Evolutionary conservation across 148 eudicot genomes (phyloP), one percentile per base, ranked within the genome.

Genomic region (Heliosperma pusillum): DNA sequence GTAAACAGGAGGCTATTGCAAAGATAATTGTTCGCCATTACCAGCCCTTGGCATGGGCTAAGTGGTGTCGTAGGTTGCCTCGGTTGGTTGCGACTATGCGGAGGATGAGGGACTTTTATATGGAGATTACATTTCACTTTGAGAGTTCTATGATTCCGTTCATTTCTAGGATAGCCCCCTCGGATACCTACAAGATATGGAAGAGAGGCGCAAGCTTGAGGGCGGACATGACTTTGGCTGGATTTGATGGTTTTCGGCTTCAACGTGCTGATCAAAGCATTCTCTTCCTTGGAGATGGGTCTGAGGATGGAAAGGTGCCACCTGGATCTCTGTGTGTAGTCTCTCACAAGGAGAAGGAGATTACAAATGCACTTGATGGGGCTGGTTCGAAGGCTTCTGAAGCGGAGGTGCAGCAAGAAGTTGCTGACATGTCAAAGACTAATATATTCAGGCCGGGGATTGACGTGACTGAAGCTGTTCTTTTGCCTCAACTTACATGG

Each of bases 81-180:
- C 89, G 98, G 1, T 82, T 93, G 66, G 75, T 88, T 67, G 86
- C 79, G 27, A 86, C 92, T 5, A 88, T 89, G 90, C 75, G 84
- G 59, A 89, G 97, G 80, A 89, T 93, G 88, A 81, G 98, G 55
- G 98, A 93, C 63, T 91, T 91, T 56, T 93, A 93, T 74, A 91
- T 93, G 98, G 98, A 93, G 82, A 91, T 93, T 26, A 86, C 97
- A 1, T 93, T 93, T 76, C 85, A 91, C 70, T 93, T 93, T 76
- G 98, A 93, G 85, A 93, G 97, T 80, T 91, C 98, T 19, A 94
- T 93, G 67, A 91, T 93, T 62, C 98, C 98, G 77, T 93, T 93
- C 66, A 85, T 93, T 60, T 87, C 93, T 0, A 83, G 97, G 68
- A 85, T 93, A 70, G 98, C 98, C 40, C 98, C 98, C 9, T 93